These are phyloP conservation scores for Prunus persica DNA, from an alignment of 306 rosid species.

Conservation along the genomic window DNA sequence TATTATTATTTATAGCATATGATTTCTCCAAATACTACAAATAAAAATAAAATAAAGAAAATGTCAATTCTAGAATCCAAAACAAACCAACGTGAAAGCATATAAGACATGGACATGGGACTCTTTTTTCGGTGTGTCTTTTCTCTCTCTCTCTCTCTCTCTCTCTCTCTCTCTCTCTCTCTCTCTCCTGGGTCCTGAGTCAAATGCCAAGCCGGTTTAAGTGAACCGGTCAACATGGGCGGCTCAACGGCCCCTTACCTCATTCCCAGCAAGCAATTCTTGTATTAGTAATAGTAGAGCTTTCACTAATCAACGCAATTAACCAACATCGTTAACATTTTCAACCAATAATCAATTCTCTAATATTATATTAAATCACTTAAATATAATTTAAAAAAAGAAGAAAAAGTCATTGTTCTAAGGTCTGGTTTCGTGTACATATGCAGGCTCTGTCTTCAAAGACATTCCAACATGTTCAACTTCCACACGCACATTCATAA, in stretches of 20 bases:
- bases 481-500: not conserved
- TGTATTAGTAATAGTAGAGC: not conserved
- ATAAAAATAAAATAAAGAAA: not conserved
- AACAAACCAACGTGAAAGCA: conserved; percentile 11
- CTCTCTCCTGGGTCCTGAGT: not conserved
- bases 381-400: not conserved
- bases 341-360: not conserved
- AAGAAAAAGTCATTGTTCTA: conserved; percentile 11
- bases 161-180: not conserved
- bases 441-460: conserved; percentile 13
- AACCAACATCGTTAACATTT: not conserved
- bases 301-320: not conserved
- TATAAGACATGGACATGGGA: not conserved
- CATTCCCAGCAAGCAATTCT: not conserved
- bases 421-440: not conserved
- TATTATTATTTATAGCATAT: not conserved
- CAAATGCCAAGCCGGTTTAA: not conserved
- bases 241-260: not conserved
- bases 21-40: not conserved
- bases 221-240: conserved; percentile 16
- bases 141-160: not conserved
- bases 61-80: not conserved
- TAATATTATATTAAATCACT: not conserved
- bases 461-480: conserved; percentile 16
- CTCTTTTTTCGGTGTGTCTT: not conserved